Percentiles rank a stretch among this genome's conserved stretches.
These are phyloP conservation scores for Patellifolia procumbens DNA, from an alignment of 179 eudicot species.

Conservation along the genomic window DNA sequence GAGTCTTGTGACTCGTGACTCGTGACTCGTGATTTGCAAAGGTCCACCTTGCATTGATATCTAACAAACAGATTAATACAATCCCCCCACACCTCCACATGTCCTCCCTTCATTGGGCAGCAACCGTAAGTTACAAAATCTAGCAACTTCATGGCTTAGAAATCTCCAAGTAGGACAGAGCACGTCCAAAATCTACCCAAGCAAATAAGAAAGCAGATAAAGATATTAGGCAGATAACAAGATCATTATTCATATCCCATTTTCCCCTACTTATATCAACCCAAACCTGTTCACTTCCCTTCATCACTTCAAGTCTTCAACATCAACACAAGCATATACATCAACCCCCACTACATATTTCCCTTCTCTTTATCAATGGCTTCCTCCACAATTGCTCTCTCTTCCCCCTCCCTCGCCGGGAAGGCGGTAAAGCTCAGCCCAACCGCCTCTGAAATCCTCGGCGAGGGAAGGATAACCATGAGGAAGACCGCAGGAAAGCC, in stretches of 20 bases:
- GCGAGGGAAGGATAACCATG: too few relatives aligned
- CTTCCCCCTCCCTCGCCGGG: constrained; percentile 14
- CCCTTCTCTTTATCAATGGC: not conserved
- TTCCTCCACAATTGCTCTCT: constrained; percentile 22
- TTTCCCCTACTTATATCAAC: not conserved
- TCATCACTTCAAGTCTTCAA: not conserved
- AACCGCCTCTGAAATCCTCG: too few relatives aligned
- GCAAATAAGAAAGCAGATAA: constrained; percentile 11
- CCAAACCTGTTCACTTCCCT: not conserved
- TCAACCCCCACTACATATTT: too few relatives aligned
- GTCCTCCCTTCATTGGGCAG: not conserved
- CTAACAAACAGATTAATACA: not conserved
- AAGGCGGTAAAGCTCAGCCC: constrained; percentile 18
- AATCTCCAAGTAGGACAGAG: not conserved
- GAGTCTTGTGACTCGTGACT: too few relatives aligned
- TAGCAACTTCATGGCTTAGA: not conserved
- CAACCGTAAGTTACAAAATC: not conserved
- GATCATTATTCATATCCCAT: not conserved
- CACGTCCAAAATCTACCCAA: not conserved
- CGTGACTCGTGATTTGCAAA: too few relatives aligned
- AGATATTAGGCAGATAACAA: constrained; percentile 1
- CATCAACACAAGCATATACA: too few relatives aligned
- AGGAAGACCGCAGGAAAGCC: too few relatives aligned
- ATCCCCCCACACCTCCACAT: not conserved
- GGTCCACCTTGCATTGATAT: too few relatives aligned